Evolutionary conservation across 305 asterid species (phyloP).

Genomic region (Nicotiana rustica): DNA sequence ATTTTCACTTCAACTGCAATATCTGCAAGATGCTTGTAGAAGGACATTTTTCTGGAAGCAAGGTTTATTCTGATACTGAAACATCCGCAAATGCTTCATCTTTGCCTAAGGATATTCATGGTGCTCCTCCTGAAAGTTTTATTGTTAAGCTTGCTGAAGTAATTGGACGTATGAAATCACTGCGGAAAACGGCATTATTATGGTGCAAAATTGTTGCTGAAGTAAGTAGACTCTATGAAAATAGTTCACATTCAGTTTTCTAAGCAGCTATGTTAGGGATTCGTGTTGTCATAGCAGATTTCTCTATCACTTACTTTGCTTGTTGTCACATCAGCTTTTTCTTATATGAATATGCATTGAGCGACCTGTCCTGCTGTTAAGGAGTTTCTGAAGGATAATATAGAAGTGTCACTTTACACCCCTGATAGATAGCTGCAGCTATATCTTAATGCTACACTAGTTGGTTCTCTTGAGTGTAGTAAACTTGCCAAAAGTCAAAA

Average conservation of each 20-base stretch:
- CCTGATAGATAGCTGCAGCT: not conserved
- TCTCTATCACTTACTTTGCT: no score
- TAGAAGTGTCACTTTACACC: no score
- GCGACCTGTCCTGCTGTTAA: no score
- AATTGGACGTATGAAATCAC: slow-evolving; percentile 84
- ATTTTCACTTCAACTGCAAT: slow-evolving; percentile 68
- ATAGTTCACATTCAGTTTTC: no score
- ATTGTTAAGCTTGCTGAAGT: slow-evolving; percentile 91
- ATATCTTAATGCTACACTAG: not conserved
- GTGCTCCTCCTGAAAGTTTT: slow-evolving; percentile 93
- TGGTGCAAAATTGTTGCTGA: slow-evolving; percentile 90
- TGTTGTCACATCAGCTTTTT: no score
- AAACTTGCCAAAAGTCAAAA: slow-evolving; percentile 13
- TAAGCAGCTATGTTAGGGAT: no score
- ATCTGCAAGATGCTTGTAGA: slow-evolving; percentile 97
- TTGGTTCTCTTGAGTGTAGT: not conserved
- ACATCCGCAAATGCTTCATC: slow-evolving; percentile 58
- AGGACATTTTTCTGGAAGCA: slow-evolving; percentile 69
- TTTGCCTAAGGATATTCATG: slow-evolving; percentile 88
- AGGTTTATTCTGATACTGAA: slow-evolving; percentile 53
- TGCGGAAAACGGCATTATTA: slow-evolving; percentile 83
- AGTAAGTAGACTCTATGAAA: slow-evolving; percentile 54
- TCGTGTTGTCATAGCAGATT: no score
- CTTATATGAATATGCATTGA: no score
- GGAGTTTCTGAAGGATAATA: no score